A percentile compares a stretch with the other conserved stretches of the same genome.
phyloP scores from a whole-genome alignment of 805 yeast genomes.

The Wickerhamiella bombiphila region DNA sequence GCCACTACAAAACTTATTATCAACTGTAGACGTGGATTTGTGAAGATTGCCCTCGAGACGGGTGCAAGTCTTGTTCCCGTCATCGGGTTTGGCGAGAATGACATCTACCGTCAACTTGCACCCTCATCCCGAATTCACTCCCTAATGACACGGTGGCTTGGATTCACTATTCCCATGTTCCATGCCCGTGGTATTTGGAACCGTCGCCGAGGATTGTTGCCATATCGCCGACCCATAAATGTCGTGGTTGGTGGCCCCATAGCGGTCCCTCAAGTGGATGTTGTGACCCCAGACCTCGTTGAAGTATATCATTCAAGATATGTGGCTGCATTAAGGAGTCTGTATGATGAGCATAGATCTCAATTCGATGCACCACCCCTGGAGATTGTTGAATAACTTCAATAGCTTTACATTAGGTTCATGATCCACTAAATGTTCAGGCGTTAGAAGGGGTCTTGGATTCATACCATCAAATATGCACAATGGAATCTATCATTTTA shows the following conservation, averaged over 20 bases:
- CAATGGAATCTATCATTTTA: no score
- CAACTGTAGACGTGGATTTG: slow-evolving; percentile 71
- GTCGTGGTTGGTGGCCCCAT: slow-evolving; percentile 37
- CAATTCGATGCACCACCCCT: slow-evolving; percentile 14
- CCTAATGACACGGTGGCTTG: slow-evolving; percentile 54
- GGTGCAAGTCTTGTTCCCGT: slow-evolving; percentile 81
- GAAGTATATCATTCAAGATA: slow-evolving; percentile 56
- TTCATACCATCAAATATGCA: no score
- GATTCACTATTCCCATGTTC: slow-evolving; percentile 82
- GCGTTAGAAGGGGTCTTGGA: no score
- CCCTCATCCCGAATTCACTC: slow-evolving; percentile 33
- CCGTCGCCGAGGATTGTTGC: slow-evolving; percentile 81
- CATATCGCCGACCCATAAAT: slow-evolving; percentile 67
- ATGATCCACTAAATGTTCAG: no score
- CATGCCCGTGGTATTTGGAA: slow-evolving; percentile 87
- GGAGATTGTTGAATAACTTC: slow-evolving; percentile 12
- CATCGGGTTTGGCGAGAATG: slow-evolving; percentile 79
- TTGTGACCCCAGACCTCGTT: slow-evolving; percentile 9
- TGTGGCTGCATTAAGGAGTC: slow-evolving; percentile 42
- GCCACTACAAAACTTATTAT: slow-evolving; percentile 47
- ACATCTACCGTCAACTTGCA: slow-evolving; percentile 38
- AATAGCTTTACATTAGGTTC: no score
- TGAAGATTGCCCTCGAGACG: slow-evolving; percentile 66
- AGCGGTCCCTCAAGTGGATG: slow-evolving; percentile 17
- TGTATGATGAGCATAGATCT: slow-evolving; percentile 53